phyloP scores from a whole-genome alignment of 2,329 filamentous ascomycete species.

The Penicillium brevicompactum region DNA sequence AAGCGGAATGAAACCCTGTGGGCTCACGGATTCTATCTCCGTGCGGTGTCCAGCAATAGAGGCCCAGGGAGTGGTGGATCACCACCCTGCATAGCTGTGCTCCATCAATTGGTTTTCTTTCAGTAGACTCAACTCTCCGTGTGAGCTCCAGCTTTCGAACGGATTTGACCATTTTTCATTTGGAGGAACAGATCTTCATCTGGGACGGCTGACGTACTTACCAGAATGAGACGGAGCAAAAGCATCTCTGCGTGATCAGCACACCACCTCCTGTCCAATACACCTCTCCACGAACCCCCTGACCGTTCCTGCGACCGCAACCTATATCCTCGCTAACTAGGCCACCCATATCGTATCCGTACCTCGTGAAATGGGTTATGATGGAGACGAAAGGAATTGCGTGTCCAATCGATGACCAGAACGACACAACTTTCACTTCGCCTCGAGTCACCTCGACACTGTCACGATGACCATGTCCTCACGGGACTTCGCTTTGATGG shows the following conservation, averaged over 20 bases:
- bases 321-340: background rate
- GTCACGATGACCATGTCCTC: background rate
- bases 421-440: background rate
- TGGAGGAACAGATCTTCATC: background rate
- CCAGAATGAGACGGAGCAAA: background rate
- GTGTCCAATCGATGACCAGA: background rate
- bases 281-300: background rate
- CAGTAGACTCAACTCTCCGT: background rate
- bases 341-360: background rate
- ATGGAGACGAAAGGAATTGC: background rate
- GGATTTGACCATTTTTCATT: background rate
- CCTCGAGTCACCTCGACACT: background rate
- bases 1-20: slow-evolving; percentile 10
- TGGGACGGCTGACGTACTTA: background rate
- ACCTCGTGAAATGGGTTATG: background rate
- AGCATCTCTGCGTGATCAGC: background rate
- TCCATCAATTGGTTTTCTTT: background rate
- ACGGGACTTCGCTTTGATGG: background rate
- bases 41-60: slow-evolving; percentile 14
- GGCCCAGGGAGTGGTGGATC: slow-evolving; percentile 11
- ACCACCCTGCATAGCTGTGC: slow-evolving; percentile 2
- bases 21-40: slow-evolving; percentile 25
- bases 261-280: background rate
- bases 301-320: background rate
- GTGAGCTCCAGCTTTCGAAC: background rate